phyloP scores from a whole-genome alignment of 441 rosid genomes.

The Breynia disticha region DNA sequence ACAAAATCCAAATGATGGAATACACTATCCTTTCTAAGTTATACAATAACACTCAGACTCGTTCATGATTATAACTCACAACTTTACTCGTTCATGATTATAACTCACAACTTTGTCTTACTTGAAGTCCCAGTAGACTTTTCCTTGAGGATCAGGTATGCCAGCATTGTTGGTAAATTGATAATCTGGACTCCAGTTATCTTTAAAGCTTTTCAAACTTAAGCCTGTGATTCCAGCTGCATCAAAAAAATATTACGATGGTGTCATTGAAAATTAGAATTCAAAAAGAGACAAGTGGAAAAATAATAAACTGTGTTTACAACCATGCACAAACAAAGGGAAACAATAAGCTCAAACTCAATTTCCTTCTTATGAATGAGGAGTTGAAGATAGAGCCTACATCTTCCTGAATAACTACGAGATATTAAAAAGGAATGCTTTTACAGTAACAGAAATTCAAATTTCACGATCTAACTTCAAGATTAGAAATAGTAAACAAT shows the following conservation, averaged over 20 bases:
- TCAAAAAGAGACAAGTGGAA: background rate
- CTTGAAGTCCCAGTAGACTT: conserved; percentile 77
- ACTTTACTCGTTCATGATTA: no score
- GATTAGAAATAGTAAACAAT: no score
- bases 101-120: conserved; percentile 27
- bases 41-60: background rate
- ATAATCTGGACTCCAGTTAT: conserved; percentile 84
- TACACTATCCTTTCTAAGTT: background rate
- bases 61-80: background rate
- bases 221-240: conserved; percentile 79
- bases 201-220: conserved; percentile 62
- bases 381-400: no score
- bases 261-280: conserved; percentile 1
- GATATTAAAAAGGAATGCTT: no score
- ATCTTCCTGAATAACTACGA: no score
- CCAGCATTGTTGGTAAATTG: conserved; percentile 81
- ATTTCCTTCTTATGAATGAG: no score
- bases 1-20: background rate
- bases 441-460: no score
- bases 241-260: conserved; percentile 21
- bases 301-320: background rate
- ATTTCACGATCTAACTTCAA: no score
- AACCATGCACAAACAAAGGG: no score
- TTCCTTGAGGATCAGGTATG: conserved; percentile 73
- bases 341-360: no score